phyloP scores from a whole-genome alignment of 805 yeast genomes.

The Yamadazyma insecticola region DNA sequence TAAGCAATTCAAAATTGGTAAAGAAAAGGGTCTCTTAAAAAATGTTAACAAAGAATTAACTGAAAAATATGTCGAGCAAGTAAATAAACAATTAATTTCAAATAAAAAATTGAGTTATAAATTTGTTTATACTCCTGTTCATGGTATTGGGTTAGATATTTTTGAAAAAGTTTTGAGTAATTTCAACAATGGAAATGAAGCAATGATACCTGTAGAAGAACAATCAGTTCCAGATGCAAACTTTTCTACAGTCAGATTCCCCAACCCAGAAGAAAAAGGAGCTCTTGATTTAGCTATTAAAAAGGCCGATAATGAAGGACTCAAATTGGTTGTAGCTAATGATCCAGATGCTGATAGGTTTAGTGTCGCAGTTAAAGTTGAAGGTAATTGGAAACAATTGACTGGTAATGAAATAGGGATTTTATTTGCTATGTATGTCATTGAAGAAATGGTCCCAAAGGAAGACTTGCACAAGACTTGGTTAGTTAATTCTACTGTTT shows the following conservation, averaged over 20 bases:
- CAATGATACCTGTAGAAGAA: slow-evolving; percentile 20
- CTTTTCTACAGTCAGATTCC: slow-evolving; percentile 82
- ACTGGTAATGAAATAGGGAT: slow-evolving; percentile 91
- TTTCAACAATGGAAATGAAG: slow-evolving; percentile 4
- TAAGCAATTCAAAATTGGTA: slow-evolving; percentile 27
- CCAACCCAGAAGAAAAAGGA: slow-evolving; percentile 95
- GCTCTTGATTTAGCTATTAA: slow-evolving; percentile 72
- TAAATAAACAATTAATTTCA: slow-evolving; percentile 27
- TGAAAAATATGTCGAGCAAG: slow-evolving; percentile 31
- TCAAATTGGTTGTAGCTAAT: slow-evolving; percentile 69
- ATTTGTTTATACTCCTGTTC: slow-evolving; percentile 90
- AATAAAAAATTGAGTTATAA: slow-evolving; percentile 23
- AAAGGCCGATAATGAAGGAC: slow-evolving; percentile 49
- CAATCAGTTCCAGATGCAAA: slow-evolving; percentile 79
- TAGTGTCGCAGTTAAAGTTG: slow-evolving; percentile 62
- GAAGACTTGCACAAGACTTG: slow-evolving; percentile 36
- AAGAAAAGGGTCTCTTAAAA: slow-evolving; percentile 22
- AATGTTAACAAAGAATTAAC: slow-evolving; percentile 41
- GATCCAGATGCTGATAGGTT: slow-evolving; percentile 98
- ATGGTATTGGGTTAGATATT: slow-evolving; percentile 82
- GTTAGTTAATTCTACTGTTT: slow-evolving; percentile 84
- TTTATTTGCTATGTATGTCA: slow-evolving; percentile 66
- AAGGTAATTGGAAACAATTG: slow-evolving; percentile 64
- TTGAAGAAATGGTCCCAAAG: slow-evolving; percentile 29
- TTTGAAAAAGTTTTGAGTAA: slow-evolving; percentile 40